Evolutionary conservation across 2,329 filamentous ascomycete genomes (phyloP), one percentile per base, ranked within the genome.

Genomic region (Thyridium curvatum): DNA sequence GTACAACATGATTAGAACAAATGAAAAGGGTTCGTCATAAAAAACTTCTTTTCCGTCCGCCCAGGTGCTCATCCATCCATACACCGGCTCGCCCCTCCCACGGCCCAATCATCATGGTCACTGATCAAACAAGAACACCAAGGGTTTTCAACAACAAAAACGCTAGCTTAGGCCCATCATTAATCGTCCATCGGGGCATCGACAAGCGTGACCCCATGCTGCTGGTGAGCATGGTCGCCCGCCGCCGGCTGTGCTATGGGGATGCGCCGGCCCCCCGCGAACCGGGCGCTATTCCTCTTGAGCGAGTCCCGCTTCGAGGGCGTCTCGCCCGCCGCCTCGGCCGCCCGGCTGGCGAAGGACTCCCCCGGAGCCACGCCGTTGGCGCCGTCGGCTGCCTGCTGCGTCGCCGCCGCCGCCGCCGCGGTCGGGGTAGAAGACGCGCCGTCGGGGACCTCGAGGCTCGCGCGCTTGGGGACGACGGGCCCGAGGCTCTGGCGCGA

Each of bases 141-240:
- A n/a, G n/a, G n/a, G n/a, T n/a, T n/a, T n/a, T n/a, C n/a, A n/a
- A n/a, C n/a, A n/a, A n/a, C n/a, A n/a, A n/a, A n/a, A 26, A 26
- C 10, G 6, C 21, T 26, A 26, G 21, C 21, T n/a, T n/a, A n/a
- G n/a, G n/a, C n/a, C n/a, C 21, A 10, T 41, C 42, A 44, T 56
- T 61, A 86, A 61, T 86, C 82, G 62, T 87, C 82, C 81, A 88
- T 86, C n/a, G 84, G 80, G 61, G 77, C 81, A 58, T 89, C 84
- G 52, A 79, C 78, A 52, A 89, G 66, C 48, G 79, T 82, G 32
- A 88, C 82, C 7, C 81, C 77, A 43, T 65, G 58, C 43, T 54
- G 45, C 34, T 48, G 49, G 15, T 51, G 41, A 34, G 48, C 49
- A 10, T 49, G 44, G 14, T 59, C 50, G 21, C 52, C 51, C 35